A percentile compares a stretch with the other conserved stretches of the same genome.
phyloP scores from a whole-genome alignment of 352 stramenopile species.

The Hyaloperonospora brassicae region DNA sequence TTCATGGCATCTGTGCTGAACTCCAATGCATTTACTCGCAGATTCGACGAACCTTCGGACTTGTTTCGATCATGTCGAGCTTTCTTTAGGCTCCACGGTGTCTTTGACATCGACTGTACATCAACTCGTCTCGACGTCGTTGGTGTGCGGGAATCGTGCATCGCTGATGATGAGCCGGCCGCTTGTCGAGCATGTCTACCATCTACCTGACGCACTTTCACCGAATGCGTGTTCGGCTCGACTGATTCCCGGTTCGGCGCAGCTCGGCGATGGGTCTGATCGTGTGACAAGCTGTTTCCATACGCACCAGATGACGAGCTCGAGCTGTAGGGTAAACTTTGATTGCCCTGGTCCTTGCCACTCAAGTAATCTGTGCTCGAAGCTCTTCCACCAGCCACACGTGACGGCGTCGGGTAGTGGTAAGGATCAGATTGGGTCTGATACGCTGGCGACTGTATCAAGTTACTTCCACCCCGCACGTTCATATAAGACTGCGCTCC shows the following conservation, averaged over 20 bases:
- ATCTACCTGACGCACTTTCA: constrained; percentile 38
- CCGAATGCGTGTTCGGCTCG: constrained; percentile 62
- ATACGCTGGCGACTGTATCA: constrained; percentile 13
- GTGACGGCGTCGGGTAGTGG: constrained; percentile 6
- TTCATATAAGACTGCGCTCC: constrained; percentile 7
- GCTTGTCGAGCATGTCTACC: constrained; percentile 12
- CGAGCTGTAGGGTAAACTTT: constrained; percentile 26
- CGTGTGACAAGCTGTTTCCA: constrained; percentile 11
- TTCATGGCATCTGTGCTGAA: constrained; percentile 18
- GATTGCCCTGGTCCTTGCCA: constrained; percentile 17
- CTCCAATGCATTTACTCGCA: constrained; percentile 19
- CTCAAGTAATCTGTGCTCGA: constrained; percentile 12
- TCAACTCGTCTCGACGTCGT: constrained; percentile 27
- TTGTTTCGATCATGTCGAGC: constrained; percentile 17
- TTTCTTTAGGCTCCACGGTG: constrained; percentile 17
- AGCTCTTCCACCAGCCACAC: constrained; percentile 6
- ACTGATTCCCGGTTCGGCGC: constrained; percentile 46
- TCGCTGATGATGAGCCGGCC: constrained; percentile 9
- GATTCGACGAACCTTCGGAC: constrained; percentile 14
- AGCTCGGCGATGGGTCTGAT: constrained; percentile 1
- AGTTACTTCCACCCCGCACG: constrained; percentile 4
- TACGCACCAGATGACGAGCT: constrained; percentile 25
- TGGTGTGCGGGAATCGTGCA: constrained; percentile 10
- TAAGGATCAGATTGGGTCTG: constrained; percentile 14
- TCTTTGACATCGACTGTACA: constrained; percentile 24